phyloP scores from a whole-genome alignment of 2,329 filamentous ascomycete species.

The Scleromitrula shiraiana region DNA sequence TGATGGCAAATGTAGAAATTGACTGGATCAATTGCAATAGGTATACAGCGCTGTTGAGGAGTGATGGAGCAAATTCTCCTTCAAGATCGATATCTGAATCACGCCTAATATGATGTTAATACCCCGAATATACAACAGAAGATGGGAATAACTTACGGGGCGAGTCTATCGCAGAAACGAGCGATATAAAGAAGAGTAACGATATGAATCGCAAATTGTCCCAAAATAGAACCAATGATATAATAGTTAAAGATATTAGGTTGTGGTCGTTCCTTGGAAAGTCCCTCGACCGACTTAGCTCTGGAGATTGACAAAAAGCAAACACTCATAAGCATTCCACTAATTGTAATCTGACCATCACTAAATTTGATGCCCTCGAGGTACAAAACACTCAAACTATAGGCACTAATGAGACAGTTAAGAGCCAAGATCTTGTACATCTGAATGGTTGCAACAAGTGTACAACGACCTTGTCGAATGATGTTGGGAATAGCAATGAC shows the following conservation, averaged over 20 bases:
- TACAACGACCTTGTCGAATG: conserved; percentile 94
- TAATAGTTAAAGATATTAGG: conserved; percentile 99
- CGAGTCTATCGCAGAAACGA: conserved; percentile 74
- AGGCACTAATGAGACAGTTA: conserved; percentile 96
- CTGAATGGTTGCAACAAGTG: conserved; percentile 94
- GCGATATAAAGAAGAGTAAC: conserved; percentile 90
- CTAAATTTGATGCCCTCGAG: conserved; percentile 99
- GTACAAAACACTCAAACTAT: conserved; percentile 93
- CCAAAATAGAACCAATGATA: conserved; percentile 95
- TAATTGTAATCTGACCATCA: conserved; percentile 96
- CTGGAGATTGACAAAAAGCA: conserved; percentile 99
- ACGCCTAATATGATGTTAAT: conserved; percentile 35
- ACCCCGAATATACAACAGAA: background rate
- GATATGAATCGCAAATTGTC: conserved; percentile 95
- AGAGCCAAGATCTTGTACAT: conserved; percentile 99
- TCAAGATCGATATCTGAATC: conserved; percentile 73
- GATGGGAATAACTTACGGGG: conserved; percentile 56
- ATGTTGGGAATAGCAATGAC: conserved; percentile 98
- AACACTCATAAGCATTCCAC: conserved; percentile 98
- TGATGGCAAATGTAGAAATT: conserved; percentile 98
- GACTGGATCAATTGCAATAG: conserved; percentile 97
- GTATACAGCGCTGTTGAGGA: conserved; percentile 95
- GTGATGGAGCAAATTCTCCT: conserved; percentile 84
- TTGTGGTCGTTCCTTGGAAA: conserved; percentile 95
- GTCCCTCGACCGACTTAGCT: conserved; percentile 86